These are phyloP conservation scores for Aegilops sharonensis DNA, from an alignment of 176 grass and related monocot genomes.

Conservation along the genomic window DNA sequence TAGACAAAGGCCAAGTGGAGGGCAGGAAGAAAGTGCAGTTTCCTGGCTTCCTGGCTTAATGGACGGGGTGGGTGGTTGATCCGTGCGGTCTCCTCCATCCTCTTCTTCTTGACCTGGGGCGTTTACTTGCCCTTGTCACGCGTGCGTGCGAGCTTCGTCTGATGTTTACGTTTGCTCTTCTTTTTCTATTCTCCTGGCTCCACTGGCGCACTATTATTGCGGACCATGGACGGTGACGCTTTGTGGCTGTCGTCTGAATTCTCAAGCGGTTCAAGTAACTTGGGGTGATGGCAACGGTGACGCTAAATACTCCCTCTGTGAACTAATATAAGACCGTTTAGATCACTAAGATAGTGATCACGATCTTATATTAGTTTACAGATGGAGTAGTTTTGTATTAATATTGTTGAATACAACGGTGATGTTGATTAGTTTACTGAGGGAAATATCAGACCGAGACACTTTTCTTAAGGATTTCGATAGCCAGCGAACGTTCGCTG, in stretches of 20 bases:
- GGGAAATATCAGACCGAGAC: too few relatives aligned
- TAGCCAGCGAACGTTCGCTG: too few relatives aligned
- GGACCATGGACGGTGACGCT: not conserved
- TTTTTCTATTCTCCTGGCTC: slow-evolving; percentile 7
- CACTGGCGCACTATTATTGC: not conserved
- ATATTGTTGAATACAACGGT: too few relatives aligned
- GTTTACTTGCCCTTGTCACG: not conserved
- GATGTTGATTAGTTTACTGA: too few relatives aligned
- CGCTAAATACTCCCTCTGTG: too few relatives aligned
- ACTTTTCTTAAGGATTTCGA: too few relatives aligned
- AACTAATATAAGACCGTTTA: too few relatives aligned
- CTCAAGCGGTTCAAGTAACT: not conserved
- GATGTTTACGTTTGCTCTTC: not conserved
- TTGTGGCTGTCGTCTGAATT: not conserved
- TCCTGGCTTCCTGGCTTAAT: not conserved
- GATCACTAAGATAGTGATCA: too few relatives aligned
- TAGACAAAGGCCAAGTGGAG: not conserved
- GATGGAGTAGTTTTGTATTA: too few relatives aligned
- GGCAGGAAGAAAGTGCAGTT: not conserved
- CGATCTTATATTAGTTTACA: too few relatives aligned
- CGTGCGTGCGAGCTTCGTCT: not conserved
- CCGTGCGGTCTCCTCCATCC: slow-evolving; percentile 1
- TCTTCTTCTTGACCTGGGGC: not conserved
- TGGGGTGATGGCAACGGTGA: not conserved
- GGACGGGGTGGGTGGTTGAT: not conserved